These are phyloP conservation scores for Tylopilus vinaceipallidus DNA, from an alignment of 768 basidiomycete species.

Conservation along the genomic window DNA sequence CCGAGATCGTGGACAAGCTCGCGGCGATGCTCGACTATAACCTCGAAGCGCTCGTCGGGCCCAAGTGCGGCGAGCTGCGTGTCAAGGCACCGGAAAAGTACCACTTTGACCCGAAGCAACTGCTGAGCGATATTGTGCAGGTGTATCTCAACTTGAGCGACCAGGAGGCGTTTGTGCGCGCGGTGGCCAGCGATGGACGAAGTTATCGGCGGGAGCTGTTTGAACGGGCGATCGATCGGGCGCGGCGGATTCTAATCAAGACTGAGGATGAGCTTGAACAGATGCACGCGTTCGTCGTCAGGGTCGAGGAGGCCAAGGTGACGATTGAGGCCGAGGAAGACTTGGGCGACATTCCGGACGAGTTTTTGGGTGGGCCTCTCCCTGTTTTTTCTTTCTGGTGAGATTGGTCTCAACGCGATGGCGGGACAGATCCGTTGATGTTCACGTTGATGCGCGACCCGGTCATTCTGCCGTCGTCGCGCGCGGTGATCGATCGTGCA, in stretches of 20 bases:
- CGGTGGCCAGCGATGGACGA: conserved; percentile 91
- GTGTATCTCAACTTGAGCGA: conserved; percentile 88
- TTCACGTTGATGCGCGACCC: conserved; percentile 94
- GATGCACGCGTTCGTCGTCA: conserved; percentile 66
- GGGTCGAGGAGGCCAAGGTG: conserved; percentile 83
- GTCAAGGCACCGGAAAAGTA: conserved; percentile 87
- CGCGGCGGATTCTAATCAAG: conserved; percentile 64
- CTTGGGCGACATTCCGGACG: conserved; percentile 90
- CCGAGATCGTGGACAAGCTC: conserved; percentile 92
- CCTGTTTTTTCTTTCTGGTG: background rate
- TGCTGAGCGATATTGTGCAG: conserved; percentile 85
- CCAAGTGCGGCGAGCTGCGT: conserved; percentile 80
- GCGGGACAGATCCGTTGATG: conserved; percentile 78
- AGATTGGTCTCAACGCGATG: background rate
- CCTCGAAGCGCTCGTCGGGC: conserved; percentile 83
- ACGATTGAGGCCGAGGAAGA: conserved; percentile 87
- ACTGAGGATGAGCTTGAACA: conserved; percentile 71
- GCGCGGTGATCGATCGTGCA: conserved; percentile 73
- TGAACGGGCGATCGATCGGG: conserved; percentile 69
- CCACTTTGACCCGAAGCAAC: conserved; percentile 78
- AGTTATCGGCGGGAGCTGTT: conserved; percentile 88
- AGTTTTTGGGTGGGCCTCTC: conserved; percentile 74
- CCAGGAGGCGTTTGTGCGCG: conserved; percentile 73
- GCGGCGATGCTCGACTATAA: conserved; percentile 98
- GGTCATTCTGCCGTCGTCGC: conserved; percentile 84